Evolutionary conservation across 2,329 filamentous ascomycete species (phyloP), one percentile per base, ranked within the genome.

Genomic region (Grosmannia penicillata): DNA sequence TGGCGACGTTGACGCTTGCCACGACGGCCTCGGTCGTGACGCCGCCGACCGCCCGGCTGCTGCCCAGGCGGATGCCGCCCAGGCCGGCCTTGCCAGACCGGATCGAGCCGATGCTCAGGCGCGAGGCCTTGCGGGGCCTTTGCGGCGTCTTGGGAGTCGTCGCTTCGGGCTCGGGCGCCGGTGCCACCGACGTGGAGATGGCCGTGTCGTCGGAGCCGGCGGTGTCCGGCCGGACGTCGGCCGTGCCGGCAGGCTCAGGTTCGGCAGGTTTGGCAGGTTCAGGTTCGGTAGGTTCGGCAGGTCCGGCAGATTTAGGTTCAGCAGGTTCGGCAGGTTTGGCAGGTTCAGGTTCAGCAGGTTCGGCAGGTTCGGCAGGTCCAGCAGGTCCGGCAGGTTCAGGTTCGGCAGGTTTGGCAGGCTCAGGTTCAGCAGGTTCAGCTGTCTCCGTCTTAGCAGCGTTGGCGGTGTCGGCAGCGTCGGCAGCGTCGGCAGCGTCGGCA

Each of bases 81-180:
- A 2, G 36, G 8, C 39, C 28, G 19, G 40, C 44, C 29, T 43
- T 45, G 30, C 52, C 51, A 24, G 25, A 36, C 6, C 37, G 23
- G 14, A 51, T 42, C 6, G 52, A 50, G 40, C 54, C 55, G 11
- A 59, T 43, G 39, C 54, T 56, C 11, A 59, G 45, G 31, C 45
- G 49, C 43, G 52, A 54, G 4, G 47, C 47, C 26, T 44, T 48
- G 39, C 54, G 57, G 15, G 49, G 46, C 50, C 49, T 26, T 14
- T 33, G 37, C 14, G 36, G 8, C n/a, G 22, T 32, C 21, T 30
- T 31, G 27, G n/a, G 35, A 19, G 27, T 19, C 8, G 14, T 27
- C 7, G 24, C 24, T 7, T 7, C 24, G 24, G 24, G 24, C 24
- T 7, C 11, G 24, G 6, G 25, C 25, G 2, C 8, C 17, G 4